These are phyloP conservation scores for Butyriboletus loyo DNA, from an alignment of 768 basidiomycete species.

Conservation along the genomic window DNA sequence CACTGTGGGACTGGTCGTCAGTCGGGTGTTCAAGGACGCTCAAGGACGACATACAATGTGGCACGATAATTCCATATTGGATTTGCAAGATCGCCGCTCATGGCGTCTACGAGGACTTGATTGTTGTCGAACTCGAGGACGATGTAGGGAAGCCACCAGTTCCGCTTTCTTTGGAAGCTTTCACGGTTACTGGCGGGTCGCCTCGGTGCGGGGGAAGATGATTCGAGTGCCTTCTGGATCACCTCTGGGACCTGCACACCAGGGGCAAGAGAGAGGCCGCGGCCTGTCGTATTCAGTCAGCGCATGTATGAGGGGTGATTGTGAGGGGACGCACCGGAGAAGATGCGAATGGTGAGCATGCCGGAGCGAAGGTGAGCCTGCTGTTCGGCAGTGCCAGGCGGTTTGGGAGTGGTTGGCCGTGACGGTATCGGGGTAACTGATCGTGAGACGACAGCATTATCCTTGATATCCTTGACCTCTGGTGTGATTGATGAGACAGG, in stretches of 20 bases:
- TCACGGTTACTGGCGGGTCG: conserved; percentile 76
- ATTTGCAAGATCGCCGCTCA: conserved; percentile 86
- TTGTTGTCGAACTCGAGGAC: conserved; percentile 99
- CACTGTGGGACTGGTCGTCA: conserved; percentile 46
- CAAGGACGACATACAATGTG: conserved; percentile 69
- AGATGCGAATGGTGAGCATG: conserved; percentile 93
- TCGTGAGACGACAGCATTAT: conserved; percentile 69
- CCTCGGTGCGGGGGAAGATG: conserved; percentile 50
- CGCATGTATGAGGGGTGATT: conserved; percentile 9
- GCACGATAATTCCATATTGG: conserved; percentile 97
- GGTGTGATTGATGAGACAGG: conserved; percentile 6
- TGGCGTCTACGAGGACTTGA: conserved; percentile 92
- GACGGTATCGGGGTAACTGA: conserved; percentile 82
- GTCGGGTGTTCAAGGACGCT: not conserved
- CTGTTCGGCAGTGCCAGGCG: conserved; percentile 45
- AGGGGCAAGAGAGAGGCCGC: conserved; percentile 76
- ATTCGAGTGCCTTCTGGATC: conserved; percentile 77
- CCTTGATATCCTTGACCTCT: conserved; percentile 71
- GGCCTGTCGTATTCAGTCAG: conserved; percentile 43
- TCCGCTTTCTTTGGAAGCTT: conserved; percentile 87
- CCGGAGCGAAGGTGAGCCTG: conserved; percentile 72
- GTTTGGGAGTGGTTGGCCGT: conserved; percentile 74
- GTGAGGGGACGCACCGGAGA: conserved; percentile 61
- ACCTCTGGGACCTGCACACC: conserved; percentile 79
- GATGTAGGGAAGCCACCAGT: conserved; percentile 94